Conservation (phyloP, 2,329 filamentous ascomycete genomes). For the Rhytidhysteron rufulum region DNA sequence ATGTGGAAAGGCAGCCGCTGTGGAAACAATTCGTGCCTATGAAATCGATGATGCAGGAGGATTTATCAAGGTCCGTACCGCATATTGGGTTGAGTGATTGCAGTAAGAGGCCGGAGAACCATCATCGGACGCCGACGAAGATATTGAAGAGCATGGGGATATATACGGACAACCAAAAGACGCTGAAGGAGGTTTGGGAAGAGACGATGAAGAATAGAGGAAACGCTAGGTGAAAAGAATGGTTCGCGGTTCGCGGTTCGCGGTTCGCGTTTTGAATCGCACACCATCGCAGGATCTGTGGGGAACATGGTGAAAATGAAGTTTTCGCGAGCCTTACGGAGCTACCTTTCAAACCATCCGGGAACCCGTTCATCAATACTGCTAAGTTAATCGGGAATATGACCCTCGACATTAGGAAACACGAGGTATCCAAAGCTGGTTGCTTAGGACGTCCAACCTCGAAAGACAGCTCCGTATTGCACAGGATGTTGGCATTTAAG, state of each 20-base stretch:
- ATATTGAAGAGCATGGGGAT: slow-evolving; percentile 22
- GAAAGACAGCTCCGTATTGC: too few relatives aligned
- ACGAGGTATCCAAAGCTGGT: too few relatives aligned
- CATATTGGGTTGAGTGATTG: slow-evolving; percentile 39
- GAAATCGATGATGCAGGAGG: slow-evolving; percentile 31
- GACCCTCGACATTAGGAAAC: too few relatives aligned
- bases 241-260: background rate
- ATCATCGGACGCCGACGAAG: slow-evolving; percentile 28
- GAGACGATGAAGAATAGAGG: slow-evolving; percentile 12
- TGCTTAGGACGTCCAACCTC: too few relatives aligned
- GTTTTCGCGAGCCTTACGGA: background rate
- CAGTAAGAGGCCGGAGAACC: slow-evolving; percentile 28
- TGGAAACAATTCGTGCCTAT: slow-evolving; percentile 30
- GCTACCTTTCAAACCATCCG: background rate
- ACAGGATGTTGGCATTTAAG: too few relatives aligned
- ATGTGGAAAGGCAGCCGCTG: slow-evolving; percentile 34
- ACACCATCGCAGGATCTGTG: background rate
- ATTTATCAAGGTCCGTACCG: slow-evolving; percentile 39
- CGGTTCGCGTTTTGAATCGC: background rate
- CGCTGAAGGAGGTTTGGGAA: slow-evolving; percentile 27
- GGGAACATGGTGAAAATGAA: background rate
- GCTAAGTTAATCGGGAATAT: too few relatives aligned
- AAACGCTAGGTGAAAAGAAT: background rate
- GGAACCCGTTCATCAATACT: too few relatives aligned
- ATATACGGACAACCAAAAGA: slow-evolving; percentile 22